Evolutionary conservation across 805 yeast species (phyloP), one percentile per base, ranked within the genome.

Genomic region (Barnettozyma salicaria): DNA sequence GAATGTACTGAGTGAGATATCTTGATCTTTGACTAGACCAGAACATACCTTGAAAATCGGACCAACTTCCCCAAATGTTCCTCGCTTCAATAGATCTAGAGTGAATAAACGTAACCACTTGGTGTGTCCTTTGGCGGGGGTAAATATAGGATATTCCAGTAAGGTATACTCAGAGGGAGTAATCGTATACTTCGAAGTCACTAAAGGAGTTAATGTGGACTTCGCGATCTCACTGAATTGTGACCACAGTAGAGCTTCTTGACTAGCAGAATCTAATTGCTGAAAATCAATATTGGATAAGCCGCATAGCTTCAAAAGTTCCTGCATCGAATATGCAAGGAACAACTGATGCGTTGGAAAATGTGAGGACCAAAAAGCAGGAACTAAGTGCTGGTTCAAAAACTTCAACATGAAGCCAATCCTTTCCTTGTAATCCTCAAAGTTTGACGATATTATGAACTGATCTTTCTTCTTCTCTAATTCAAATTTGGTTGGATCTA

Each of bases 301-400:
- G 3, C 73, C 78, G 53, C 87, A 68, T 12, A 76, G 70, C 45
- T 77, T 77, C 35, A 92, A 60, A 33, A 80, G 78, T 44, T 87
- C 92, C 56, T 92, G 99, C 74, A 92, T 85, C 0, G 90, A 82
- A 57, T 75, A 82, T 0, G 96, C 96, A 24, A 88, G 68, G 52
- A 81, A 84, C 40, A 84, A 67, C 56, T 92, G 98, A 33, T 77
- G 75, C 17, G 76, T 73, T 0, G 97, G 96, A 52, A 88, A 88
- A 23, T 81, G 83, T 2, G 96, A 81, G 0, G 96, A 88, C 77
- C 94, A 80, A 58, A 88, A 89, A 1, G 87, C 76, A 23, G 85
- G 87, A 7, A 89, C 81, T n/a, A 92, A 66, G 41, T 76, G 68
- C 37, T 73, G 70, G 42, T 84, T 80, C 23, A 89, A 64, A 33